Base-by-base conservation (phyloP, 2,329 filamentous ascomycete genomes). In the Xylariales sp. region DNA sequence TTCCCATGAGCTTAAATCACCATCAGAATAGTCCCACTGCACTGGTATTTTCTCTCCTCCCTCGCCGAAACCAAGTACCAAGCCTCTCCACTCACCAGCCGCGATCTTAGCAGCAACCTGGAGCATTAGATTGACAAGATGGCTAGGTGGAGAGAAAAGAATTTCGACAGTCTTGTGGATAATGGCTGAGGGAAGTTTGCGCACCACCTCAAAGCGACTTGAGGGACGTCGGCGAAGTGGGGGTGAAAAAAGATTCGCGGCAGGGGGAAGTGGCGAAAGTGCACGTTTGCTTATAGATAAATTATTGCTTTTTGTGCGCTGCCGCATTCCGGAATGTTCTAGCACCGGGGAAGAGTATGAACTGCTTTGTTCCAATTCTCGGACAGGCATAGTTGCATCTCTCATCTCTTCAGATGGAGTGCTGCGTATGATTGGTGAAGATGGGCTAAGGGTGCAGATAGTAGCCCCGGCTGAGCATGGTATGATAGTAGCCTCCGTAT, bases 31-130 rank as follows among this genome's bases (percentile, higher is more conserved):
- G 51, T 82, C 77, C 78, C 78, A 81, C 32, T 75, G 66, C 4
- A 80, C 77, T 2, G 72, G 70, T 18, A 78, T 74, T 41, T 61
- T 56, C 50, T 76, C 72, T 7, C 74, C 75, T 13, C 61, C 56
- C 39, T 79, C 75, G 21, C 68, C 69, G 37, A 69, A 63, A 10
- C 76, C 76, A 35, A 72, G 70, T 37, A 78, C 67, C 48, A 75
- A 62, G 44, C 76, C 84, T 53, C 76, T 66, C 81, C 74, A 80
- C 62, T 77, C 71, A 14, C 76, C 78, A 20, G 70, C 70, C 2
- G 81, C 75, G 44, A 95, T 88, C 44, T 78, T 81, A 0, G 85
- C 82, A 1, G 89, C 87, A 40, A 95, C 87, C 40, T 81, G 80
- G 5, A 95, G 73, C 72, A 95, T 89, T 28, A 95, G 68, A 18